A percentile compares a stretch with the other conserved stretches of the same genome.
These are phyloP conservation scores for Aspergillus intermedius DNA, from an alignment of 2,329 filamentous ascomycete genomes.

Conservation along the genomic window DNA sequence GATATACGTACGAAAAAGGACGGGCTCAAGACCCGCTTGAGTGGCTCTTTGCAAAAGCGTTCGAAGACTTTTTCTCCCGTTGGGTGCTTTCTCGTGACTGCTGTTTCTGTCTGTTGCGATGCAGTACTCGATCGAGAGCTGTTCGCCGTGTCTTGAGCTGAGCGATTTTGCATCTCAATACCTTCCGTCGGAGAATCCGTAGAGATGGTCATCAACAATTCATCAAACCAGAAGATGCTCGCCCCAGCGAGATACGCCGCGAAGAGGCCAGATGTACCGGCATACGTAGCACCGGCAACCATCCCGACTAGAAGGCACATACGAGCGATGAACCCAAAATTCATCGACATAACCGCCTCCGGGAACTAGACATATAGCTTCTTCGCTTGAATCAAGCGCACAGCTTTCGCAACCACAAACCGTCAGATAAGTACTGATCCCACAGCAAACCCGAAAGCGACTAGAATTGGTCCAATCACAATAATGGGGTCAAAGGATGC, in stretches of 20 bases:
- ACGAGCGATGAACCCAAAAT: conserved; percentile 37
- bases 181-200: background rate
- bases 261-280: conserved; percentile 52
- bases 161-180: background rate
- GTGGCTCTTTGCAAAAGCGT: conserved; percentile 40
- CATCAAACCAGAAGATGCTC: conserved; percentile 46
- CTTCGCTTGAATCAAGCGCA: conserved; percentile 4
- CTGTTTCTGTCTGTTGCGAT: background rate
- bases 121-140: background rate
- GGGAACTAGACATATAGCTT: conserved; percentile 5
- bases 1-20: conserved; percentile 60
- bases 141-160: background rate
- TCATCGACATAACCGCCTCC: conserved; percentile 1
- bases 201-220: background rate
- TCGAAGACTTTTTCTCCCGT: conserved; percentile 35
- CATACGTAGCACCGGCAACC: conserved; percentile 46
- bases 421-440: conserved; percentile 20
- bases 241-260: conserved; percentile 54
- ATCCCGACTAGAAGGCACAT: conserved; percentile 41
- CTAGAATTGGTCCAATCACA: conserved; percentile 47
- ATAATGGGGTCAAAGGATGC: conserved; percentile 32
- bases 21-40: conserved; percentile 55
- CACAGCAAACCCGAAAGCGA: conserved; percentile 36
- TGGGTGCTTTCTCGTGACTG: background rate
- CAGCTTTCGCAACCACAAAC: conserved; percentile 9